phyloP scores from a whole-genome alignment of 2,329 filamentous ascomycete genomes.

The Pseudofabraea citricarpa region DNA sequence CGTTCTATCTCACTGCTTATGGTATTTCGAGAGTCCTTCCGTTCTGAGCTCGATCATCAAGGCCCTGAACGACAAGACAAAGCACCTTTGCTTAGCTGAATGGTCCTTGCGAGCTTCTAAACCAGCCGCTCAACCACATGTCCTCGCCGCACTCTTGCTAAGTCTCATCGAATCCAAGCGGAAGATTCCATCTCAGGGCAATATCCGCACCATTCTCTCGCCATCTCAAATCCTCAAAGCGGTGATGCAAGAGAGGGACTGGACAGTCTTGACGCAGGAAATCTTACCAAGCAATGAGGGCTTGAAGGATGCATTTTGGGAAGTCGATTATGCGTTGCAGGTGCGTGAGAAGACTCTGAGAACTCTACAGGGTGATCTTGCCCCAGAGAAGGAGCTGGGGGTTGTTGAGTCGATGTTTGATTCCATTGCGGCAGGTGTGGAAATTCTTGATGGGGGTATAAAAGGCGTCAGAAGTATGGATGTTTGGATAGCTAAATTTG shows the following conservation, averaged over 20 bases:
- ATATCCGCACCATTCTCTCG: constrained; percentile 42
- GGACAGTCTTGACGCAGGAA: constrained; percentile 31
- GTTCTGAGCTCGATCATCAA: constrained; percentile 32
- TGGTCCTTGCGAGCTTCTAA: constrained; percentile 38
- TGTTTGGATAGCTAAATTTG: constrained; percentile 30
- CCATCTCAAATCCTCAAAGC: constrained; percentile 35
- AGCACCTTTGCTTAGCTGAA: constrained; percentile 39
- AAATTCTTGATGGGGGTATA: constrained; percentile 17
- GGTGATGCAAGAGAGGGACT: constrained; percentile 30
- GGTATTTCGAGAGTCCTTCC: constrained; percentile 43
- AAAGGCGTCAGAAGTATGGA: constrained; percentile 36
- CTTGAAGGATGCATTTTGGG: constrained; percentile 43
- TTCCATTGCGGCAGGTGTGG: constrained; percentile 10
- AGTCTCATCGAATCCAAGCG: constrained; percentile 39
- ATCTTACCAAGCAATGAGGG: constrained; percentile 32
- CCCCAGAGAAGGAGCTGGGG: constrained; percentile 23
- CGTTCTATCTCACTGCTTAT: constrained; percentile 46
- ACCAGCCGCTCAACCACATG: constrained; percentile 38
- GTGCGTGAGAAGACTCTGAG: constrained; percentile 24
- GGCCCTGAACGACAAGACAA: constrained; percentile 29
- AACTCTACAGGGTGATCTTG: constrained; percentile 26
- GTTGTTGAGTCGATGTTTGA: constrained; percentile 23
- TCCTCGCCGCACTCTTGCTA: constrained; percentile 44
- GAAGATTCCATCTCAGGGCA: constrained; percentile 32
- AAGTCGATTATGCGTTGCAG: constrained; percentile 31